These are phyloP conservation scores for Monosporascus sp. DNA, from an alignment of 2,329 filamentous ascomycete genomes.

Conservation along the genomic window DNA sequence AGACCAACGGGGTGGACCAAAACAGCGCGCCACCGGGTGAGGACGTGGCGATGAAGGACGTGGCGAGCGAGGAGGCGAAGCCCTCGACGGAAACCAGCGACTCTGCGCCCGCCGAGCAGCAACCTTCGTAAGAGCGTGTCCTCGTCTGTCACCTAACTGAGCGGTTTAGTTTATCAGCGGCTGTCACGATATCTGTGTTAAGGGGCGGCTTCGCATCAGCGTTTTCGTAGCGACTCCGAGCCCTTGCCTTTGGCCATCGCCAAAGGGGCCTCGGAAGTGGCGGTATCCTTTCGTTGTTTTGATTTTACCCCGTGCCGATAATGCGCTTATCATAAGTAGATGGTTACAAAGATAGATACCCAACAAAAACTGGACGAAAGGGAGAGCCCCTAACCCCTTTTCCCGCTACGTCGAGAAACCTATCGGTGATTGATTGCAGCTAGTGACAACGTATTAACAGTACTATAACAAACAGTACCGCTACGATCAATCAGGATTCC, in stretches of 20 bases:
- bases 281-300: too few relatives aligned
- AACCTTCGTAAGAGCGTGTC: background rate
- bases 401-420: too few relatives aligned
- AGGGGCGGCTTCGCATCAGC: background rate
- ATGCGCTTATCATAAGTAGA: background rate
- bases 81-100: background rate
- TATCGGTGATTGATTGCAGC: too few relatives aligned
- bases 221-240: background rate
- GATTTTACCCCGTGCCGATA: too few relatives aligned
- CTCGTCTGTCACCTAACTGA: too few relatives aligned
- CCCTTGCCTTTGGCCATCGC: too few relatives aligned
- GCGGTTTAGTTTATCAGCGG: background rate
- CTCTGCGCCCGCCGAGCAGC: background rate
- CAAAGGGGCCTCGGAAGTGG: too few relatives aligned
- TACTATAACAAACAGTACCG: too few relatives aligned
- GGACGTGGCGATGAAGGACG: slow-evolving; percentile 15
- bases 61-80: slow-evolving; percentile 7
- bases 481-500: too few relatives aligned
- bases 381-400: too few relatives aligned
- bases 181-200: background rate
- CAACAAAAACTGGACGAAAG: background rate
- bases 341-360: background rate
- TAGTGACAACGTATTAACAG: too few relatives aligned
- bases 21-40: slow-evolving; percentile 7
- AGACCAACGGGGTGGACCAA: slow-evolving; percentile 16